Evolutionary conservation across 176 grass and related monocot genomes (phyloP), one percentile per base, ranked within the genome.

Genomic region (Eremochloa ophiuroides): DNA sequence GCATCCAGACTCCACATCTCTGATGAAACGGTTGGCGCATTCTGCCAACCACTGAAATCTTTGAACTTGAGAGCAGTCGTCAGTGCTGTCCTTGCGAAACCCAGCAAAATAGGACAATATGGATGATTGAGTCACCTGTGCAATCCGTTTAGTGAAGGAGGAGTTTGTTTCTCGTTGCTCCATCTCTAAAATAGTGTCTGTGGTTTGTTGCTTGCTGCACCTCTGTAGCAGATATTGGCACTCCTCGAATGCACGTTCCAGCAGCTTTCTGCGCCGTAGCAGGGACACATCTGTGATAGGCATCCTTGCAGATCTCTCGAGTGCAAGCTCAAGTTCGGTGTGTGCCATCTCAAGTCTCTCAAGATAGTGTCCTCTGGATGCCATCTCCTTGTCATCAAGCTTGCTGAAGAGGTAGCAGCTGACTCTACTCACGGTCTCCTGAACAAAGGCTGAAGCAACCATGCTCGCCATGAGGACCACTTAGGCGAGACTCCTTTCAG

Each of bases 31-130:
- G 4, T 15, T 15, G 23, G 60, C 76, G 0, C 61, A 3, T 23
- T 65, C 41, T 37, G 68, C 51, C 10, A 62, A 62, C 68, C 56
- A 31, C 27, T 83, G 44, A 3, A 53, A 75, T 38, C 71, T 83
- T 29, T 10, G 16, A 30, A 83, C 17, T 10, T 47, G 44, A 0
- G 59, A 74, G 31, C 46, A 44, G 2, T 0, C 2, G n/a, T n/a
- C n/a, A 29, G 26, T 18, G 18, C 4, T 26, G 11, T 16, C 13
- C 14, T 56, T 83, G 55, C 23, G 25, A 39, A 40, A 40, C 20
- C 34, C 9, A 38, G 33, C 2, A 17, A 75, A 75, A 56, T 38
- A 59, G 22, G 10, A 75, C 10, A 59, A 74, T 20, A 83, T 15
- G 6, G 50, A 55, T 40, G 61, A 66, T 22, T 15, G 73, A 23